Base-by-base conservation (phyloP, 2,329 filamentous ascomycete species). In the Claviceps sp. region DNA sequence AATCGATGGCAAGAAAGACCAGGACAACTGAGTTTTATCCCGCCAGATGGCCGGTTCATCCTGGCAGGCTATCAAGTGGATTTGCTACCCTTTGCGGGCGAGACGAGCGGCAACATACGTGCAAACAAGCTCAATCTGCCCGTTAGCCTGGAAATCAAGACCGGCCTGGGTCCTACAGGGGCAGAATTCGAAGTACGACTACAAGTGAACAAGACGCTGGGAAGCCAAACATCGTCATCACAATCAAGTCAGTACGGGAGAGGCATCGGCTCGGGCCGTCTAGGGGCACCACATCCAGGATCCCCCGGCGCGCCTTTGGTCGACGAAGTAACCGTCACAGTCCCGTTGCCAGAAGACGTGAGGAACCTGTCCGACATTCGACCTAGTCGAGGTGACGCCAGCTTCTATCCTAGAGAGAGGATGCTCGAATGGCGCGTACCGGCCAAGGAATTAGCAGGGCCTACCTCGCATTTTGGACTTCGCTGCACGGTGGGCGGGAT, bases 41-140 rank as follows among this genome's bases (percentile, higher is more conserved):
- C 93, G 2, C 93, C 93, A 0, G 93, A 98, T 65, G 93, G 93
- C 37, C 81, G 89, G 44, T 98, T 97, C 65, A 86, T 95, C 42
- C 75, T 98, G 17, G 90, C 89, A 37, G 90, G 89, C 22, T 98
- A 98, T 64, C 91, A 96, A 66, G 89, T 95, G 19, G 88, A 98
- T 65, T 70, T 98, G 22, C 73, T 97, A 13, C 89, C 89, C 0
- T 79, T 85, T 48, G 77, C 82, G 16, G 75, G 73, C 57, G 73
- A 76, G 19, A 76, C 78, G 59, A 73, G 74, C 50, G 73, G 77
- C 17, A 76, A 70, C 51, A 68, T 79, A 1, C 77, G 69, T 51
- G 72, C 74, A 51, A 80, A 80, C 54, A 83, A 79, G 58, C 73
- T 97, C 14, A 89, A 89, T 62, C 70, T 97, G 5, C 93, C 93